phyloP scores from a whole-genome alignment of 176 grass and related monocot genomes.

The Carex parvula region DNA sequence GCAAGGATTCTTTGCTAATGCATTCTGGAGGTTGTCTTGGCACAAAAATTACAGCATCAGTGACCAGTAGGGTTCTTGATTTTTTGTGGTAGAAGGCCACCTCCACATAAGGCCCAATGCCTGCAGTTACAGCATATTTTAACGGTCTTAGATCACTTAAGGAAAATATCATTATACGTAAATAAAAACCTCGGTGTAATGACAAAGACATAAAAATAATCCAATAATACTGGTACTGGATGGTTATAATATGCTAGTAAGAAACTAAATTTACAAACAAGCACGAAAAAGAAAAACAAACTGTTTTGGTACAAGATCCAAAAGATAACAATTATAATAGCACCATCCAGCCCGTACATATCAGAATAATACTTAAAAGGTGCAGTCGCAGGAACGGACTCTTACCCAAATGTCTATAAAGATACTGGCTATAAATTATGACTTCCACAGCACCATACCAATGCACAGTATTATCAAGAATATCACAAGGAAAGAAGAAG shows the following conservation, averaged over 20 bases:
- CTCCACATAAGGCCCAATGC: slow-evolving; percentile 94
- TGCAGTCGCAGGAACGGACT: background rate
- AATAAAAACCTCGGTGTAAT: background rate
- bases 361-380: background rate
- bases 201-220: background rate
- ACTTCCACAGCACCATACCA: background rate
- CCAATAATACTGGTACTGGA: background rate
- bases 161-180: background rate
- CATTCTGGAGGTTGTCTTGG: slow-evolving; percentile 77
- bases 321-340: background rate
- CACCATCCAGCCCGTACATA: background rate
- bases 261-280: background rate
- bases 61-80: slow-evolving; percentile 74
- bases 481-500: background rate
- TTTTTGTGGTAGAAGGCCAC: slow-evolving; percentile 87
- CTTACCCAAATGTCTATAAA: background rate
- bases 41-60: slow-evolving; percentile 88
- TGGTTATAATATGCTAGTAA: background rate
- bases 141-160: background rate
- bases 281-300: background rate
- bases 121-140: slow-evolving; percentile 37
- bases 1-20: slow-evolving; percentile 73
- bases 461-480: too few relatives aligned
- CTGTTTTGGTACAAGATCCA: background rate
- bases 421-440: background rate